Evolutionary conservation across 495 filamentous ascomycete genomes (phyloP), one percentile per base, ranked within the genome.

Genomic region (Xeromyces bisporus): DNA sequence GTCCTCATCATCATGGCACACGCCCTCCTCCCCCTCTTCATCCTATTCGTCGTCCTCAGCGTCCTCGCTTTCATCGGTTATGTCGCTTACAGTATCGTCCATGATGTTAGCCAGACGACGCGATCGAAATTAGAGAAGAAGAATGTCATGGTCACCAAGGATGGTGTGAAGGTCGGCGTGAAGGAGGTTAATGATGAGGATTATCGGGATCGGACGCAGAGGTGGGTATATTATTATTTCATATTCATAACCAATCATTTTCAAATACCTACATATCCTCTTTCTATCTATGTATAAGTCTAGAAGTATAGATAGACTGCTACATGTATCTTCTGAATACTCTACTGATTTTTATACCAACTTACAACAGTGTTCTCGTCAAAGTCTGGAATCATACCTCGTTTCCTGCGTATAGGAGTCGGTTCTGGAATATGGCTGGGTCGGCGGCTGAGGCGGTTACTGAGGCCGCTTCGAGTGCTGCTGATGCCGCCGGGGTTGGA

Each of bases 131-230:
- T 94, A 73, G 78, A 81, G 59, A 69, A 73, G 51, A 80, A 79
- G 58, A 73, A 93, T 46, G 63, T 93, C 16, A 57, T 69, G 18
- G 74, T 91, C 49, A 75, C 79, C 18, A 85, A 78, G 51, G 83
- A 91, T 37, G 86, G 86, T 9, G 58, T 87, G 59, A 77, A 73
- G 43, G 80, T 94, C 25, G 71, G 73, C 12, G 73, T 93, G 28
- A 79, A 77, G 60, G 68, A 87, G 36, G 42, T 84, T 15, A 59
- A 63, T 30, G 67, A 71, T 36, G 86, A 93, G 67, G 67, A 69
- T 14, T 86, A 91, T 55, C 71, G 77, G 44, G 84, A 87, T 55
- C 63, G 56, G 43, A 89, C 79, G 14, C 83, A 93, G 61, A 79
- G 72, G 57, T 78, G 33, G 23, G 47, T 47, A 18, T 3, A 3